Conservation (phyloP, 2,329 filamentous ascomycete species). For the Pseudogymnoascus sp. region DNA sequence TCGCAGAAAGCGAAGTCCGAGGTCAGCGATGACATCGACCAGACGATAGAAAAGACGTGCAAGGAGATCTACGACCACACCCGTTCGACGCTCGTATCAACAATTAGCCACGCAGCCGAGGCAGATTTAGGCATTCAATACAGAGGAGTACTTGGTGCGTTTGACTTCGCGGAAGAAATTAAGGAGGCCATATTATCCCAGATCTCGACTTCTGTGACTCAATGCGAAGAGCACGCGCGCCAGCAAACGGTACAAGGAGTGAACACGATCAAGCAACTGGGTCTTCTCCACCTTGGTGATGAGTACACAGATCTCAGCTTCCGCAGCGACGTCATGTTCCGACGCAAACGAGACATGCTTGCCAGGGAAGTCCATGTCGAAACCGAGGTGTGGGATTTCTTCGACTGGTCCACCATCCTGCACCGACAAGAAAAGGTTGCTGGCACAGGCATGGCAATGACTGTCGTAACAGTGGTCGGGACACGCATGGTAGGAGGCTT, state of each 20-base stretch:
- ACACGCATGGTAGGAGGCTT: constrained; percentile 72
- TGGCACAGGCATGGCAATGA: constrained; percentile 89
- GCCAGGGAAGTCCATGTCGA: constrained; percentile 80
- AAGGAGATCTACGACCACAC: constrained; percentile 80
- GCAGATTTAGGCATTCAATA: constrained; percentile 76
- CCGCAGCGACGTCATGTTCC: constrained; percentile 90
- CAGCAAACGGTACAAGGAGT: constrained; percentile 70
- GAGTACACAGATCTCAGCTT: constrained; percentile 82
- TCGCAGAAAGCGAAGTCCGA: constrained; percentile 72
- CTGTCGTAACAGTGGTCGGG: constrained; percentile 77
- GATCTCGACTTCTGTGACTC: constrained; percentile 67
- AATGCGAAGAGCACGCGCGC: constrained; percentile 82
- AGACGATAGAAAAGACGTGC: constrained; percentile 75
- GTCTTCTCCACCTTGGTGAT: constrained; percentile 78
- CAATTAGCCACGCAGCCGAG: constrained; percentile 69
- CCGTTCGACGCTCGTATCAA: constrained; percentile 61
- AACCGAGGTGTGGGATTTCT: constrained; percentile 86
- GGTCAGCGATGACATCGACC: constrained; percentile 72
- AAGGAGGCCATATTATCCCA: constrained; percentile 86
- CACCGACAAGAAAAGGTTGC: constrained; percentile 92
- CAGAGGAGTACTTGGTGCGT: constrained; percentile 73
- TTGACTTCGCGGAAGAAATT: constrained; percentile 87
- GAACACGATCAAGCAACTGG: constrained; percentile 78
- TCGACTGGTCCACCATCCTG: constrained; percentile 74
- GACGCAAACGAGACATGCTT: constrained; percentile 67